Conservation (phyloP, 2,329 filamentous ascomycete genomes). For the Claviceps capensis region DNA sequence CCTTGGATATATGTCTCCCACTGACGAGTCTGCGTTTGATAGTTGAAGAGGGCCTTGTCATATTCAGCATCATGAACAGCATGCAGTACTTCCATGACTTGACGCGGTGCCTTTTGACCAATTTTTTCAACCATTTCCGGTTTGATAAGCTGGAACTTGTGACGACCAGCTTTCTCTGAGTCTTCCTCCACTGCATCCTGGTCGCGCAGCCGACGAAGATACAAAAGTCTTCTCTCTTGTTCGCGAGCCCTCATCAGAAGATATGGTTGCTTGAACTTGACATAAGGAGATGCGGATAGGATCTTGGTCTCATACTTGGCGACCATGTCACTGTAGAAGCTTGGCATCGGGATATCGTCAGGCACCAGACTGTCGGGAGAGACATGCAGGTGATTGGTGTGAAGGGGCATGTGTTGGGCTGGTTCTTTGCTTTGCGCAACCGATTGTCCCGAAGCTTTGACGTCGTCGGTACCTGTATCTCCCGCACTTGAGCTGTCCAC, state of each 20-base stretch:
- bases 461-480: conserved; percentile 15
- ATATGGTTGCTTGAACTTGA: conserved; percentile 89
- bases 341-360: conserved; percentile 72
- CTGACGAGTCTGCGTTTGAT: conserved; percentile 83
- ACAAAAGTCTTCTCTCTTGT: conserved; percentile 71
- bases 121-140: conserved; percentile 90
- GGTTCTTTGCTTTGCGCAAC: conserved; percentile 13
- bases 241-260: conserved; percentile 84
- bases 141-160: conserved; percentile 79
- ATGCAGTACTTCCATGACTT: conserved; percentile 85
- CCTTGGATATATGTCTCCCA: conserved; percentile 93
- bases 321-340: conserved; percentile 90
- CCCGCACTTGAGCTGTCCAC: conserved; percentile 15
- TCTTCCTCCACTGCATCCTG: conserved; percentile 51
- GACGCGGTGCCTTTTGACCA: conserved; percentile 63
- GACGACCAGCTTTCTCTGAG: conserved; percentile 48
- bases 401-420: conserved; percentile 21
- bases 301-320: conserved; percentile 87
- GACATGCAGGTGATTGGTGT: conserved; percentile 29
- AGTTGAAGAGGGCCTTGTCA: conserved; percentile 86
- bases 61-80: conserved; percentile 96
- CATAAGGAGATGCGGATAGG: conserved; percentile 87
- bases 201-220: conserved; percentile 71
- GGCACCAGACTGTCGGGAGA: conserved; percentile 46
- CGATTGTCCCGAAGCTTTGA: conserved; percentile 14